A percentile compares a stretch with the other conserved stretches of the same genome.
Conservation (phyloP, 768 basidiomycete species). For the Panaeolus papilionaceus region DNA sequence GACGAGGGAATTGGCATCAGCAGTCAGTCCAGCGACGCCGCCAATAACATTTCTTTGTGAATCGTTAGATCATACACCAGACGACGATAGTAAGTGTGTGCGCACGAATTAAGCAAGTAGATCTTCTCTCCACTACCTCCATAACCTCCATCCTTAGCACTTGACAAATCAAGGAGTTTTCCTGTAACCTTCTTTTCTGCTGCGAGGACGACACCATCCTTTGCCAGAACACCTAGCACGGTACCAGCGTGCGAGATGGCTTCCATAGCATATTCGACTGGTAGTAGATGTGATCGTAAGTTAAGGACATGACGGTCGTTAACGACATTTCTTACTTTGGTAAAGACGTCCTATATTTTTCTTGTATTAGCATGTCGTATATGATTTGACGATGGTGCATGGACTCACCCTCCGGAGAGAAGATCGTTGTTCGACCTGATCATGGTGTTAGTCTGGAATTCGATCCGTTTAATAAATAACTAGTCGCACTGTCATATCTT, state of each 20-base stretch:
- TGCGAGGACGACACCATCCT: constrained; percentile 89
- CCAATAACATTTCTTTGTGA: constrained; percentile 86
- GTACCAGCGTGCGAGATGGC: constrained; percentile 96
- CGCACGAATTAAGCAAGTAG: constrained; percentile 90
- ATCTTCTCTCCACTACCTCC: constrained; percentile 99
- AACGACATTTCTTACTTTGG: constrained; percentile 71
- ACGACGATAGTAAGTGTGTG: constrained; percentile 24
- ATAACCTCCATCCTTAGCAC: constrained; percentile 85
- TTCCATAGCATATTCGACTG: constrained; percentile 99
- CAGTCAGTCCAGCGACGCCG: constrained; percentile 94
- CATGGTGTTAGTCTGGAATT: constrained; percentile 21
- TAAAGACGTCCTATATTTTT: constrained; percentile 85
- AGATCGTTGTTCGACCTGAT: constrained; percentile 94
- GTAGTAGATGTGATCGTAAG: constrained; percentile 13
- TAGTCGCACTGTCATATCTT: constrained; percentile 89
- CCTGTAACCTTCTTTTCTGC: constrained; percentile 99
- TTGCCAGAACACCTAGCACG: constrained; percentile 90
- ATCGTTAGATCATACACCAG: constrained; percentile 9
- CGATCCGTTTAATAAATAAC: constrained; percentile 4
- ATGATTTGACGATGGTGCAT: constrained; percentile 18
- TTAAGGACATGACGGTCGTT: background rate
- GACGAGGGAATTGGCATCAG: constrained; percentile 97
- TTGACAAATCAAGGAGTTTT: constrained; percentile 92
- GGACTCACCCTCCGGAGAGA: constrained; percentile 91
- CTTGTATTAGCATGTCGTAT: constrained; percentile 20